Base-by-base conservation (phyloP, 495 filamentous ascomycete species). In the Pseudevernia furfuracea region DNA sequence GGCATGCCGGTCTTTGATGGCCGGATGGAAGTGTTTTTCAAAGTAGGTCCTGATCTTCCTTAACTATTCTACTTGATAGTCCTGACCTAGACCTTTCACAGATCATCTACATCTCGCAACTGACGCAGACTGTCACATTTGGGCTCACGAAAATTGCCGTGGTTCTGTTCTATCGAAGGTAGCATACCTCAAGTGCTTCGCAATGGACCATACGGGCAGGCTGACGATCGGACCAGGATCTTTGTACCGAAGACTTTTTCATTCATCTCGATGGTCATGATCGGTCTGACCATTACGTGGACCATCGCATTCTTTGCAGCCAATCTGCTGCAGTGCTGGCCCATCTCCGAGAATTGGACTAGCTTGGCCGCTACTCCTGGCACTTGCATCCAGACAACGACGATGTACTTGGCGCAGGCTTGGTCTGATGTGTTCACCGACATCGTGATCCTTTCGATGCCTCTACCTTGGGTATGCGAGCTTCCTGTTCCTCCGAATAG, bases 121-220 rank as follows among this genome's bases (percentile, higher is more conserved):
- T 65, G 38, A 65, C 63, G 15, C 41, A 53, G 44, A 65, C 63
- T 3, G 25, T 65, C 2, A 57, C 63, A 6, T 65, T 65, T 41
- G 63, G 63, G 9, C 60, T 65, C 17, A 65, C 63, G 1, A 65
- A 65, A 38, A 23, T 65, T 15, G 43, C 63, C 15, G 58, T 65
- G 5, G 10, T 65, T 17, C 48, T 65, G 0, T 61, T 65, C 3
- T 61, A 65, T 48, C 46, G 43, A 41, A 32, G 62, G 62, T 64
- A 39, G 21, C n/a, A 23, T 23, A 5, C 14, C 3, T 15, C n/a
- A 12, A 19, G 15, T 19, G 3, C 11, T 32, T 21, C 0, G 1
- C 9, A 4, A 9, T 19, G 11, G 37, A 1, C 8, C 6, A 32
- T 44, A 30, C n/a, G 1, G 11, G 55, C 39, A 43, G 25, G 43